Base-by-base conservation (phyloP, 1,284 basidiomycete species). In the Puccinia coronata region DNA sequence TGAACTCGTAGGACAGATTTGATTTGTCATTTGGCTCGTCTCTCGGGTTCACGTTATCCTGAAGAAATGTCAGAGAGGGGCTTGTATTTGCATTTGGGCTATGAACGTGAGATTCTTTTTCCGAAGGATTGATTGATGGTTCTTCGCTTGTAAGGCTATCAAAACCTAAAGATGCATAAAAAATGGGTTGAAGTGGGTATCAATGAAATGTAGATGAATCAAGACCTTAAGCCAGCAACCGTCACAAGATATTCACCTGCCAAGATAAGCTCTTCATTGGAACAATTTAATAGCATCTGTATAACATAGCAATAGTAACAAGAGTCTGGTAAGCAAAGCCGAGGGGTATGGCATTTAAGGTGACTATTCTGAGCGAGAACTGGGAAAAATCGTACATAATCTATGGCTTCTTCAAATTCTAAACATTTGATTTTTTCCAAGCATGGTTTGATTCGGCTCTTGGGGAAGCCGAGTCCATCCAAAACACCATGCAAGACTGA, bases 371-470 rank as follows among this genome's bases (percentile, higher is more conserved):
- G 18, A 28, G 34, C 41, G 49, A 70, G n/a, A 28, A 41, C 20
- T 34, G 61, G 31, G 20, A 47, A 47, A n/a, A n/a, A n/a, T 69
- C 76, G 41, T 84, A 96, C 95, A 94, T 95, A 97, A 84, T 95
- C 92, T 80, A 93, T 89, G n/a, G 93, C 95, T 80, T 96, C 93
- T 28, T 98, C 95, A 57, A 97, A 88, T 9, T 95, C 93, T 25
- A 93, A 88, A 0, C 91, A 85, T 1, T 87, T 90, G 47, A 88
- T 86, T 55, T 91, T 28, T 87, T 86, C 87, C 20, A 97, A 86
- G 83, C 93, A 95, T 82, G 91, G 88, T 75, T 90, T 88, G 12
- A 95, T 91, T 81, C 91, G 88, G 11, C 88, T 89, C 83, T 93
- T 90, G 0, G 90, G 87, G 86, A 96, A 96, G 0, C 93, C 94